These are phyloP conservation scores for Lyophyllum decastes DNA, from an alignment of 768 basidiomycete genomes.

Conservation along the genomic window DNA sequence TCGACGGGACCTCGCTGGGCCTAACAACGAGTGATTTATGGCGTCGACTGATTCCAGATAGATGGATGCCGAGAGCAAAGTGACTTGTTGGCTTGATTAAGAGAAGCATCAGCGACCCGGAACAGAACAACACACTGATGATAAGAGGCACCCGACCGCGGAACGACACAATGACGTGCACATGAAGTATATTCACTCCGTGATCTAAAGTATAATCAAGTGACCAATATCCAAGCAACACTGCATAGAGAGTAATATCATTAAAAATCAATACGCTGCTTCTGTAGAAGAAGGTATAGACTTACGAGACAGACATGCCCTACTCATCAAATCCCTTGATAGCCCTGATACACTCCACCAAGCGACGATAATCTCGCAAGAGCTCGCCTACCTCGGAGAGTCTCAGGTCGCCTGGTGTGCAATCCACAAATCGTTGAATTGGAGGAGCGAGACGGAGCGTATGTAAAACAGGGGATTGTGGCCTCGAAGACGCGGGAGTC, in stretches of 20 bases:
- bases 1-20: background rate
- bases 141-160: background rate
- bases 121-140: background rate
- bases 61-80: background rate
- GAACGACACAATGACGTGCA: background rate
- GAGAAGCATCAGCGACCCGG: background rate
- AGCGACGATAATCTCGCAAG: slow-evolving; percentile 75
- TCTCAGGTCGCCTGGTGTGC: slow-evolving; percentile 72
- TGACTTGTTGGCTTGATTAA: background rate
- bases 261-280: background rate
- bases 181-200: background rate
- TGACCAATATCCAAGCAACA: background rate
- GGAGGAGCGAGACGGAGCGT: slow-evolving; percentile 57
- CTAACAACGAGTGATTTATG: background rate
- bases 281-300: background rate
- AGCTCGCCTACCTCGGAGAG: slow-evolving; percentile 82
- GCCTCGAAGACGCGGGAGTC: slow-evolving; percentile 39
- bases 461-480: slow-evolving; percentile 30
- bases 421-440: slow-evolving; percentile 69
- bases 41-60: background rate
- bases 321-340: slow-evolving; percentile 9
- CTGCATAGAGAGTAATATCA: background rate
- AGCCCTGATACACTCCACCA: slow-evolving; percentile 64
- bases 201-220: background rate
- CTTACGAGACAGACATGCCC: background rate